phyloP scores from a whole-genome alignment of 495 filamentous ascomycete species.

The Symbiotaphrina buchneri region DNA sequence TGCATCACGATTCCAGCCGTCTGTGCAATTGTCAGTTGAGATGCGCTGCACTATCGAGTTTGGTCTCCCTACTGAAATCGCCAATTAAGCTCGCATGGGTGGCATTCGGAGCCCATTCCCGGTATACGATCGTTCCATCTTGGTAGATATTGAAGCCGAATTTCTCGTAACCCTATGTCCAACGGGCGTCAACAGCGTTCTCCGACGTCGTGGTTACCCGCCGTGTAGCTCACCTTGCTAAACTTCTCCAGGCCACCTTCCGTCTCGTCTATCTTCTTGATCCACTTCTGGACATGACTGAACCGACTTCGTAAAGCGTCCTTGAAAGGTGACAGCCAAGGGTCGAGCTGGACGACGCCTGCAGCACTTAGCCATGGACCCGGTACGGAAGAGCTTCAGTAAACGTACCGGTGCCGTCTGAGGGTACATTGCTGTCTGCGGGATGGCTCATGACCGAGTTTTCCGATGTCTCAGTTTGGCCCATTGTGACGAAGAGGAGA shows the following conservation, averaged over 20 bases:
- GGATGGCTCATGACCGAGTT: conserved; percentile 11
- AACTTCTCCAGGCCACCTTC: conserved; percentile 90
- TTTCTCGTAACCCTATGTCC: conserved; percentile 48
- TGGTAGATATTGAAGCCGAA: conserved; percentile 63
- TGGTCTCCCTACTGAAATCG: conserved; percentile 57
- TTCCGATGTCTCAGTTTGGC: conserved; percentile 5
- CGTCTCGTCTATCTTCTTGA: conserved; percentile 52
- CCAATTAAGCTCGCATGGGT: conserved; percentile 69
- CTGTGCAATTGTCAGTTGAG: conserved; percentile 20
- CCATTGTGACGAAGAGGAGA: conserved; percentile 2
- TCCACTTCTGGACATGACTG: conserved; percentile 68
- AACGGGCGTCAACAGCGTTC: background rate
- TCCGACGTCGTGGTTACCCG: conserved; percentile 2
- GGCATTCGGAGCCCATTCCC: conserved; percentile 93
- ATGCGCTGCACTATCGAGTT: conserved; percentile 1
- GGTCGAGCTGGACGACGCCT: conserved; percentile 79
- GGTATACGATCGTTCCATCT: conserved; percentile 71
- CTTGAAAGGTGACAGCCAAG: conserved; percentile 72
- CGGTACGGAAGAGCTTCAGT: background rate
- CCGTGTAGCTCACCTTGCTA: conserved; percentile 36
- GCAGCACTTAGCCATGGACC: conserved; percentile 3
- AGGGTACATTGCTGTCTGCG: conserved; percentile 11
- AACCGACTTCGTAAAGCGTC: conserved; percentile 56
- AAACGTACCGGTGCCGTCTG: conserved; percentile 27
- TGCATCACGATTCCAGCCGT: conserved; percentile 67